Conservation (phyloP, 2,329 filamentous ascomycete species). For the Ceratocystiopsis minuta region DNA sequence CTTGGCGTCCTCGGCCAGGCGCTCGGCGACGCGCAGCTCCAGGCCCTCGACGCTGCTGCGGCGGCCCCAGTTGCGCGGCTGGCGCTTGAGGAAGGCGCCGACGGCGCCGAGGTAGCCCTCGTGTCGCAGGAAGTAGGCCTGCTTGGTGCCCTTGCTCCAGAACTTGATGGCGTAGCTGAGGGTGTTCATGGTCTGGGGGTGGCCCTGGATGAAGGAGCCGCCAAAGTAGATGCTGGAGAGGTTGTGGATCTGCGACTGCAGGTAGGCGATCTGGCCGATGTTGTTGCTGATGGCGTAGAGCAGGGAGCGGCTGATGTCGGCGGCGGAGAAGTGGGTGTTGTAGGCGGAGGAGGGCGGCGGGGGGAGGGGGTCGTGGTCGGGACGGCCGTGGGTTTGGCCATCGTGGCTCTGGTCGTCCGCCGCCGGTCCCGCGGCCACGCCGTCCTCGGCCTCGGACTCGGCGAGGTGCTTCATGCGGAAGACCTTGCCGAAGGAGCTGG, state of each 20-base stretch:
- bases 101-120: conserved; percentile 92
- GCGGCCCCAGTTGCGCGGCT: conserved; percentile 81
- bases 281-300: conserved; percentile 96
- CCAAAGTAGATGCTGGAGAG: conserved; percentile 93
- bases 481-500: conserved; percentile 91
- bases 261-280: conserved; percentile 90
- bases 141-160: conserved; percentile 81
- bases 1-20: conserved; percentile 2
- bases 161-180: conserved; percentile 93
- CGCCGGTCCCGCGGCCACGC: conserved; percentile 62
- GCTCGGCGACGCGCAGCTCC: conserved; percentile 4
- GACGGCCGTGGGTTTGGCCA: background rate
- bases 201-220: conserved; percentile 88
- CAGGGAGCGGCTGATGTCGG: conserved; percentile 79
- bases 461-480: conserved; percentile 81
- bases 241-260: conserved; percentile 91
- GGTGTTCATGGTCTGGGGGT: conserved; percentile 95
- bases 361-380: too few relatives aligned
- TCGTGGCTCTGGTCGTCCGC: conserved; percentile 39
- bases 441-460: conserved; percentile 61
- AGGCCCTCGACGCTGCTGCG: conserved; percentile 52
- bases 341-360: conserved; percentile 2
- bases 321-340: conserved; percentile 44
- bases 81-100: conserved; percentile 80
- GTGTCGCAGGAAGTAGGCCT: conserved; percentile 88